Percentiles rank a stretch among this genome's conserved stretches.
Conservation (phyloP, 768 basidiomycete species). For the Suillus decipiens region DNA sequence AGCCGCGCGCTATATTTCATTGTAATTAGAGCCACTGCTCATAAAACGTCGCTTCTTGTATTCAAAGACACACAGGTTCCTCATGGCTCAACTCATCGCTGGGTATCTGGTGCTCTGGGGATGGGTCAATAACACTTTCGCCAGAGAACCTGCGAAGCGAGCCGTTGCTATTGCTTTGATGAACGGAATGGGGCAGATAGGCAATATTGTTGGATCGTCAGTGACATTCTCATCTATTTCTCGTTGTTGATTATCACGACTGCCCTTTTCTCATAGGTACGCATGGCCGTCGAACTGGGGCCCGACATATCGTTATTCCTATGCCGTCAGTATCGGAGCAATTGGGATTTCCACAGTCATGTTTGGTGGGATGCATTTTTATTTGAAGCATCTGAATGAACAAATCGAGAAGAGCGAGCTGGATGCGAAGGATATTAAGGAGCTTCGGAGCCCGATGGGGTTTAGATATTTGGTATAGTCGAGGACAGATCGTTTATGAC, state of each 20-base stretch:
- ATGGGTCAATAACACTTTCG: neutral
- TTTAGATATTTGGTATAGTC: slow-evolving; percentile 3
- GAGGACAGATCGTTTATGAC: neutral
- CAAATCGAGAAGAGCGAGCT: neutral
- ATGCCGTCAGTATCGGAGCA: slow-evolving; percentile 63
- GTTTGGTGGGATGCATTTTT: neutral
- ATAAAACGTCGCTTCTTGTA: neutral
- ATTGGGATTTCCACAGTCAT: neutral
- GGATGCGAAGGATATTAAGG: neutral
- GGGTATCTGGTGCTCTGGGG: slow-evolving; percentile 50
- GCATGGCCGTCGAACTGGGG: slow-evolving; percentile 68
- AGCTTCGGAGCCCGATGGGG: neutral
- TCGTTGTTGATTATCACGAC: neutral
- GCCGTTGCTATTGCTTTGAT: slow-evolving; percentile 78
- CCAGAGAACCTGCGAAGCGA: slow-evolving; percentile 44
- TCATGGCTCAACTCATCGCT: slow-evolving; percentile 70
- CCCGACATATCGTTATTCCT: slow-evolving; percentile 65
- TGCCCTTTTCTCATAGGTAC: slow-evolving; percentile 38
- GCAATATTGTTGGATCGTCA: slow-evolving; percentile 79
- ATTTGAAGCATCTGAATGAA: neutral
- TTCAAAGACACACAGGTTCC: slow-evolving; percentile 46
- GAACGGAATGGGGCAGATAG: slow-evolving; percentile 76
- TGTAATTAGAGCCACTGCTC: slow-evolving; percentile 38
- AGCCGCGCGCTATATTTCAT: slow-evolving; percentile 59
- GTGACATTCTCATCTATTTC: slow-evolving; percentile 26